Base-by-base conservation (phyloP, 2,329 filamentous ascomycete genomes). In the Fusarium sp. region DNA sequence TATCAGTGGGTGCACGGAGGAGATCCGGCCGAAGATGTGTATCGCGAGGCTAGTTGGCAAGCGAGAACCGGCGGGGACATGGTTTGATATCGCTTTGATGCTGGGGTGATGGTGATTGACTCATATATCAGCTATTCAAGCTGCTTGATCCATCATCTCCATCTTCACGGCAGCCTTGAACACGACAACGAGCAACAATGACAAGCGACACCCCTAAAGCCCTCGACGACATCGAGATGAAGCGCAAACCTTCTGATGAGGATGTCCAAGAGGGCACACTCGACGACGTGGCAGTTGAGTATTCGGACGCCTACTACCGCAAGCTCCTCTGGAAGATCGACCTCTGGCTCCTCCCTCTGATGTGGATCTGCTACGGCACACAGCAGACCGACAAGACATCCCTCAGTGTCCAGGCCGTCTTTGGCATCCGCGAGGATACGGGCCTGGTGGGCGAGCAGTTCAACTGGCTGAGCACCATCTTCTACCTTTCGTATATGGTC, bases 351-450 rank as follows among this genome's bases (percentile, higher is more conserved):
- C 60, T 81, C 7, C 79, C 80, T 0, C 59, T 81, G 45, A 81
- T 81, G 77, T 80, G 78, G 76, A 61, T 79, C 22, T 78, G 75
- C 66, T 81, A 79, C 52, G 77, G 76, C 27, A 77, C 74, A 0
- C 80, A 80, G 47, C 75, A 80, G n/a, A 73, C 76, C 11, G 80
- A 82, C 61, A 81, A 81, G 72, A 78, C 75, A 1, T 80, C 78
- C 6, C 71, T 81, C 37, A 77, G 76, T 13, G 69, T 76, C 4
- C 79, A 81, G 62, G 77, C 78, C 18, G 76, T 79, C 13, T 81
- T 81, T 61, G 78, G 78, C 29, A 74, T 81, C 35, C 69, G 70
- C 24, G 73, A 79, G 58, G 80, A 81, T 45, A 80, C 76, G 2
- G 66, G 71, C 1, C 74, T 81, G 3, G 71, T 78, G 5, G 79